Evolutionary conservation across 2,329 filamentous ascomycete genomes (phyloP), one percentile per base, ranked within the genome.

Genomic region (Alternaria ventricosa): DNA sequence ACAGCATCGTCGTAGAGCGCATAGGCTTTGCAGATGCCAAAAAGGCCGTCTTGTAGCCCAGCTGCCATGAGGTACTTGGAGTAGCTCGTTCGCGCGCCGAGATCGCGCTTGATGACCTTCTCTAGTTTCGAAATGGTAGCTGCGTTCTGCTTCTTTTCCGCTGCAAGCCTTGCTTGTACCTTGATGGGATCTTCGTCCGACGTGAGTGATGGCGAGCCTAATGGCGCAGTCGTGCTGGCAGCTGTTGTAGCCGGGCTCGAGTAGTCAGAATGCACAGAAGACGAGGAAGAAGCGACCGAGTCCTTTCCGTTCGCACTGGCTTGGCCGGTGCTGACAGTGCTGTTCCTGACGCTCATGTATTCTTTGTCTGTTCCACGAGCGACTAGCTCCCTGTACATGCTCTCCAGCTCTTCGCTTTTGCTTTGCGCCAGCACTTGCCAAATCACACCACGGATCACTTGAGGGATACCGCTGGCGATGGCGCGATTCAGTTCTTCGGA

Each of bases 391-490:
- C 87, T 88, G 82, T 98, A 99, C n/a, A 94, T 87, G 15, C 85
- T 82, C 80, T 99, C 96, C 18, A 99, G 83, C 47, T 96, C 93
- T 64, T 95, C 91, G 71, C 93, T 97, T 80, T 97, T 97, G 82
- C 94, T 97, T 76, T 97, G 93, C 4, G 96, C 94, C 65, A 99
- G 84, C 8, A 98, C 95, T 81, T 99, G 96, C 96, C 96, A 99
- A 55, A 99, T 94, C 3, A 99, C 96, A n/a, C 96, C 96, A 62
- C 96, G 90, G 65, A 99, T 97, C 4, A 94, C 95, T 70, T 91
- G 94, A 1, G 96, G 96, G 61, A 99, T 99, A 30, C 96, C 96
- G 43, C 91, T 92, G 54, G 95, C 92, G 71, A 99, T 97, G 22
- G 96, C 94, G 69, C 87, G 89, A 76, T 95, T 97, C 61, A 99